phyloP scores from a whole-genome alignment of 2,329 filamentous ascomycete genomes.

The Trichoderma hamatum region DNA sequence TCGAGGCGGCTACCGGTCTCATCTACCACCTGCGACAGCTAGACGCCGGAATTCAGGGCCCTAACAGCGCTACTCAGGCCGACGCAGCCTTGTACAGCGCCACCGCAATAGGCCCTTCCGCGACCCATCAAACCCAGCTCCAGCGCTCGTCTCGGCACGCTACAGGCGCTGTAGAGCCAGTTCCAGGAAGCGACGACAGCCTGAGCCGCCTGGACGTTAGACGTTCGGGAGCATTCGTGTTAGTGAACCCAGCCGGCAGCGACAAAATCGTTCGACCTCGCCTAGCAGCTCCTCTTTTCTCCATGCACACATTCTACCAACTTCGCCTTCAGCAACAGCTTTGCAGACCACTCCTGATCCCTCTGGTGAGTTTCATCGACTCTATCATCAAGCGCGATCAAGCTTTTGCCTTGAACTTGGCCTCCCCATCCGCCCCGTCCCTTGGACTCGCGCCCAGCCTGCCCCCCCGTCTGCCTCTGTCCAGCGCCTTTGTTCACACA shows the following conservation, averaged over 20 bases:
- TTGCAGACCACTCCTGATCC: conserved; percentile 38
- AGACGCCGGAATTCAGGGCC: conserved; percentile 11
- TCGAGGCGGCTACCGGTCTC: background rate
- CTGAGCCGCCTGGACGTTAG: conserved; percentile 6
- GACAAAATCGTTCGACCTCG: conserved; percentile 48
- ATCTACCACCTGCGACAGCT: background rate
- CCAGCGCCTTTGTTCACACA: conserved; percentile 23
- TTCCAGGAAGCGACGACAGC: conserved; percentile 18
- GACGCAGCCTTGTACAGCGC: conserved; percentile 7
- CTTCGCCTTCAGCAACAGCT: conserved; percentile 42
- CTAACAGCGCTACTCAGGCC: conserved; percentile 1
- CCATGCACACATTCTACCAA: conserved; percentile 47
- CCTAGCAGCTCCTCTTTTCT: conserved; percentile 49
- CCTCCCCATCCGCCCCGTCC: conserved; percentile 32
- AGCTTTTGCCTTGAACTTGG: conserved; percentile 35
- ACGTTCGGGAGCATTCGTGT: conserved; percentile 23
- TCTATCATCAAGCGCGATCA: conserved; percentile 44
- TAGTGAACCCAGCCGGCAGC: conserved; percentile 35
- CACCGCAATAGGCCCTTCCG: conserved; percentile 6
- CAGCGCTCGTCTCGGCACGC: conserved; percentile 3
- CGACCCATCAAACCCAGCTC: background rate
- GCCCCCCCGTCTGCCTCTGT: background rate
- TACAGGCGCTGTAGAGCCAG: conserved; percentile 17
- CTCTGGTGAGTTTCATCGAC: conserved; percentile 45
- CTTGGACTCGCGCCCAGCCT: conserved; percentile 29